A percentile compares a stretch with the other conserved stretches of the same genome.
phyloP scores from a whole-genome alignment of 148 eudicot species.

The Nepenthes mirabilis region DNA sequence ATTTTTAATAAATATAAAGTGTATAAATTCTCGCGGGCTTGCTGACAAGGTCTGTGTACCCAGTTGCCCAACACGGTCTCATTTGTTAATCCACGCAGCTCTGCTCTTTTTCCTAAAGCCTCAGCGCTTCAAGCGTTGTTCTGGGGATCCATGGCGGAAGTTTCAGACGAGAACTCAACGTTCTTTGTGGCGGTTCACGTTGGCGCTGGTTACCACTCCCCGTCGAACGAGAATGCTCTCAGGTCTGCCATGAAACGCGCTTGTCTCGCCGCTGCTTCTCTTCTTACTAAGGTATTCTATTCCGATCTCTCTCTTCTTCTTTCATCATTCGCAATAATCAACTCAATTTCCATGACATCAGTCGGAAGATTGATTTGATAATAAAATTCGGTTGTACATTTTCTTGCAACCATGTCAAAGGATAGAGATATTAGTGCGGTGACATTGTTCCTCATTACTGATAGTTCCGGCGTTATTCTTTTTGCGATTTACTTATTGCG shows the following conservation, averaged over 20 bases:
- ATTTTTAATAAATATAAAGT: too few species aligned
- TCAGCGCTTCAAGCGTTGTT: neutral
- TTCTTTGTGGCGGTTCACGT: constrained; percentile 96
- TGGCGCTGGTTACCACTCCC: constrained; percentile 94
- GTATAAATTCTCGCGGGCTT: too few species aligned
- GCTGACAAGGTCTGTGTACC: too few species aligned
- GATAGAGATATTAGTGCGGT: too few species aligned
- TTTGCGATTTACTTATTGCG: too few species aligned
- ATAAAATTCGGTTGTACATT: too few species aligned
- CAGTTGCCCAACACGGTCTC: neutral
- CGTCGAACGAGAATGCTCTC: constrained; percentile 61
- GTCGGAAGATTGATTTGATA: too few species aligned
- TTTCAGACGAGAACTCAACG: constrained; percentile 14
- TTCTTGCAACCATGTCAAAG: too few species aligned
- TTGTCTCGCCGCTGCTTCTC: constrained; percentile 68
- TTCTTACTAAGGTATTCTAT: constrained; percentile 45
- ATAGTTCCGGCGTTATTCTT: too few species aligned
- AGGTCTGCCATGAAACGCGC: constrained; percentile 79
- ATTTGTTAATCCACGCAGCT: neutral
- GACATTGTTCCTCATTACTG: too few species aligned
- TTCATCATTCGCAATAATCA: neutral
- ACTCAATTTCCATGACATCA: neutral
- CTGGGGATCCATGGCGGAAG: constrained; percentile 19
- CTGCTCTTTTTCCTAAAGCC: neutral
- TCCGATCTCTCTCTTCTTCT: neutral